Base-by-base conservation (phyloP, 257 asterid species). In the Lycium barbarum region DNA sequence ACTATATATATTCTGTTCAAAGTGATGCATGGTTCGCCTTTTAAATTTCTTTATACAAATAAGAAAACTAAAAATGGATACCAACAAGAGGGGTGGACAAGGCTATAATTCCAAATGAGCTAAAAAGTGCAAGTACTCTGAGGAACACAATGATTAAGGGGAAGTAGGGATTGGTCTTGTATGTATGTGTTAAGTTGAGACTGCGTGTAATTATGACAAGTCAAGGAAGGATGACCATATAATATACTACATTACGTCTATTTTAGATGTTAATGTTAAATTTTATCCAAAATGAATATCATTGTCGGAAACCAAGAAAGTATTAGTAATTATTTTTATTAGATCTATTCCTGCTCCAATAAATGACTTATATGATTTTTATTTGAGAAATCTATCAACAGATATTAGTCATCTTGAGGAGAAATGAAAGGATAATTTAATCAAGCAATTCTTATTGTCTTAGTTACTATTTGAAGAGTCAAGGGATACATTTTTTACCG, bases 131-230 rank as follows among this genome's bases (percentile, higher is more conserved):
- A 36, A 35, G 76, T 68, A 68, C 12, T 76, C 17, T 55, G 74
- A 81, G 83, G 63, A 78, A 71, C 86, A 87, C 40, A 84, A 84
- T 84, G 88, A 87, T 87, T 82, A 76, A n/a, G 45, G 4, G 12
- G 22, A 26, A 79, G 80, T 67, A 17, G 43, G 65, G 65, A 35
- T 36, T 20, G 76, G 43, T 83, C 12, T 47, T 47, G 33, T 9
- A 54, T 12, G n/a, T 15, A 6, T 17, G 17, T 20, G 45, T 36
- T 62, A 62, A 87, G 85, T 61, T 61, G 63, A 70, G 87, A 84
- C 82, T 81, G 82, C 83, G 84, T 80, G 76, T 63, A 63, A 87
- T 87, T 53, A 84, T 80, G 47, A 87, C 76, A 61, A 81, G 79
- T 57, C 81, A 87, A 38, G 8, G 8, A 70, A 38, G 15, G 78